Evolutionary conservation across 2,329 filamentous ascomycete genomes (phyloP), one percentile per base, ranked within the genome.

Genomic region (Pseudogymnoascus sp.): DNA sequence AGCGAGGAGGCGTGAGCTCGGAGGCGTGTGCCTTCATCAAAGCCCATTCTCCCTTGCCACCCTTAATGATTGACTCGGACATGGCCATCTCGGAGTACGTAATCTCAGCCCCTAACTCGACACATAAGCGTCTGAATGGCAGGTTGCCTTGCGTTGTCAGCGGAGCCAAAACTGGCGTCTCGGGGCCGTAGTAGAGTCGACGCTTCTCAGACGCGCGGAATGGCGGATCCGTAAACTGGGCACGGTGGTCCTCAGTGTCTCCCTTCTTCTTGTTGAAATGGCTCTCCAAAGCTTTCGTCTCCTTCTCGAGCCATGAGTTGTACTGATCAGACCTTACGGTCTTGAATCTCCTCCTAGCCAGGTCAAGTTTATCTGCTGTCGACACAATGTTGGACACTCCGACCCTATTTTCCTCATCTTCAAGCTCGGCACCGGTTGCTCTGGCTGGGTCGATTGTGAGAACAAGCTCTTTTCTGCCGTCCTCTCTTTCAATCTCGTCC

Each of bases 61-160:
- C 94, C 74, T 97, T 92, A 5, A 99, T 81, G 41, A 99, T 77
- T 8, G 93, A 92, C 74, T 96, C 78, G 28, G 90, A 87, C 83
- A 99, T 89, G 3, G 93, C 94, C 94, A 99, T 99, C 75, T 99
- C 94, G 0, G 93, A 97, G 78, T 96, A 99, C 0, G 94, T 99
- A 57, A 96, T 81, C 71, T 97, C 89, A 28, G 92, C 92, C 36
- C 94, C 94, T 22, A 97, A 82, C 61, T 92, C 88, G 11, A 91
- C 87, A 70, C 92, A 97, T 30, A 99, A 83, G 58, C 94, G 85
- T 61, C 94, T 87, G 78, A 96, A 99, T 1, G 94, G 94, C 57
- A 97, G 80, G 70, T 99, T 99, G 50, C 94, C 94, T 75, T 97
- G 94, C 0, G 94, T 99, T 1, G 94, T 99, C 57, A 99, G 81